Evolutionary conservation across 176 grass and related monocot species (phyloP).

Genomic region (Saccharum spontaneum): DNA sequence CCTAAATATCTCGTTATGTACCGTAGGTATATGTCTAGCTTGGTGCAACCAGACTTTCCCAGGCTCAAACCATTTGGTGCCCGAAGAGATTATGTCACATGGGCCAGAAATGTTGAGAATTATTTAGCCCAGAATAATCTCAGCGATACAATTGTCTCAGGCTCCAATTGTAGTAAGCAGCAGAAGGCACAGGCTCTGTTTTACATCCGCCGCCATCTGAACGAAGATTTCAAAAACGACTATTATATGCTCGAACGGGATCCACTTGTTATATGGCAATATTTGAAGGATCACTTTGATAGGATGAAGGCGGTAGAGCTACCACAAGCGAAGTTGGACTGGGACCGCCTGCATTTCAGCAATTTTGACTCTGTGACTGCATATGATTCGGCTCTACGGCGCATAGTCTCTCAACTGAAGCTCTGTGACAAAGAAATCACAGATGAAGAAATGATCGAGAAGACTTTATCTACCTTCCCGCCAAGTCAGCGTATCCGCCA

Average conservation of each 20-base stretch:
- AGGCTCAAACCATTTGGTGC: background rate
- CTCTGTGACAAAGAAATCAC: conserved; percentile 1
- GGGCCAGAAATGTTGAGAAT: background rate
- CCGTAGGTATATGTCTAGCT: background rate
- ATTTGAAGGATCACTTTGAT: conserved; percentile 2
- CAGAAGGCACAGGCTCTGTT: background rate
- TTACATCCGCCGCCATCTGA: background rate
- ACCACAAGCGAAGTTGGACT: background rate
- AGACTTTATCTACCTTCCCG: conserved; percentile 9
- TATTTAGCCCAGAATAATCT: background rate
- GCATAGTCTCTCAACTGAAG: background rate
- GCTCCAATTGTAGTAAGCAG: background rate
- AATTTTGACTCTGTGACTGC: background rate
- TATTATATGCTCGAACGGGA: background rate
- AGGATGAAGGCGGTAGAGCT: background rate
- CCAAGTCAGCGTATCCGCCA: background rate
- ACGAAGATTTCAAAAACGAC: background rate
- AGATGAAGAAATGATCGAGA: background rate
- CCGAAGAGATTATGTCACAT: background rate
- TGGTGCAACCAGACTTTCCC: background rate
- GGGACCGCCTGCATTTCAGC: background rate
- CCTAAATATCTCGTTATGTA: background rate
- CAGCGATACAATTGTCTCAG: background rate
- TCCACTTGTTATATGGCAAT: background rate
- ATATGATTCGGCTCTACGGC: conserved; percentile 16